phyloP scores from a whole-genome alignment of 495 filamentous ascomycete genomes.

The Penicillium steckii region DNA sequence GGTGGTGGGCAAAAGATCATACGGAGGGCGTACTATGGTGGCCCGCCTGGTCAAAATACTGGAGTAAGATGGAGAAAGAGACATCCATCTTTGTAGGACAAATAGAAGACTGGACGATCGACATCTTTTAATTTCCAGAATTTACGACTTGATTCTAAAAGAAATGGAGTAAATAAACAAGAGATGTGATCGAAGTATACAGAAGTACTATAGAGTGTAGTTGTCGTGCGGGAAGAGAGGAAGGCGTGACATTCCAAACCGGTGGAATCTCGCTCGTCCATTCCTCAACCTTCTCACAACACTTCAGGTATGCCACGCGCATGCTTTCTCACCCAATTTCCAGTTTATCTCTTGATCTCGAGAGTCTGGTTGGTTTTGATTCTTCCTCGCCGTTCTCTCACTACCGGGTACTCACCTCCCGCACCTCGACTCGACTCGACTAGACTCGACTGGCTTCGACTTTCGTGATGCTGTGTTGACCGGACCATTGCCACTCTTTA shows the following conservation, averaged over 20 bases:
- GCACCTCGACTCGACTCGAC: background rate
- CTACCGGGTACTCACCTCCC: conserved; percentile 15
- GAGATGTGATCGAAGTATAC: background rate
- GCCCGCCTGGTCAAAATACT: no score
- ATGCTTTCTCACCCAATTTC: background rate
- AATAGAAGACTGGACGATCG: no score
- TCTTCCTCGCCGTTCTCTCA: conserved; percentile 2
- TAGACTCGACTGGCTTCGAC: no score
- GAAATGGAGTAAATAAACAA: background rate
- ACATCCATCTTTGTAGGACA: no score
- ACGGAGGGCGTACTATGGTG: no score
- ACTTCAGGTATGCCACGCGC: background rate
- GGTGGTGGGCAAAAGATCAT: no score
- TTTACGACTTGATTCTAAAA: no score
- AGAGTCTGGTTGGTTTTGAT: background rate
- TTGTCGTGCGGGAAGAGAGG: background rate
- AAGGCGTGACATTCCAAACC: background rate
- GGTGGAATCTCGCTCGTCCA: background rate
- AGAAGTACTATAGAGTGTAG: background rate
- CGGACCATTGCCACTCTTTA: conserved; percentile 16
- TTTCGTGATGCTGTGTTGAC: conserved; percentile 12
- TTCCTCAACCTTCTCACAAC: background rate
- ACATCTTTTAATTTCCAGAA: no score
- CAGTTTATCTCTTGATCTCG: conserved; percentile 8
- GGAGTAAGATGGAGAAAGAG: no score